These are phyloP conservation scores for Sphagnum fallax DNA, from an alignment of 228 moss, liverwort and hornwort species.

Conservation along the genomic window DNA sequence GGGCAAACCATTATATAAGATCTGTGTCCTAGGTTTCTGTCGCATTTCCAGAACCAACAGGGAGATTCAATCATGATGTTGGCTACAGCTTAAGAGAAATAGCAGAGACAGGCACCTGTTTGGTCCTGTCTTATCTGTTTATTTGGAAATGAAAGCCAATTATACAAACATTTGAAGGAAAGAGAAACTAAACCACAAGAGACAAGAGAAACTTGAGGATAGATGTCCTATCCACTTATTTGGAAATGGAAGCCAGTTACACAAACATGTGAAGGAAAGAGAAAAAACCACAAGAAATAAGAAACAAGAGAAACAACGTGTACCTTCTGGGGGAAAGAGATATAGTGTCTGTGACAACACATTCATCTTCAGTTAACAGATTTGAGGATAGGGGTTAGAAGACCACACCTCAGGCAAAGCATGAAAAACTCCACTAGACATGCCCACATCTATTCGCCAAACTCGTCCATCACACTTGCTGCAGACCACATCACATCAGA, in stretches of 20 bases:
- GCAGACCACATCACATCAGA: conserved; percentile 10
- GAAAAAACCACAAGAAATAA: not conserved
- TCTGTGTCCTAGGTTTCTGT: too few relatives aligned
- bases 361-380: not conserved
- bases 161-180: not conserved
- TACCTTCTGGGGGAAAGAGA: not conserved
- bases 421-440: conserved; percentile 90
- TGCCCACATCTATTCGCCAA: conserved; percentile 97
- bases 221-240: not conserved
- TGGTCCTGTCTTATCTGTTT: not conserved
- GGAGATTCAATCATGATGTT: too few relatives aligned
- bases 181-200: not conserved
- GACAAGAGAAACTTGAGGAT: not conserved
- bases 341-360: too few relatives aligned
- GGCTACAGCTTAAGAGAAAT: too few relatives aligned
- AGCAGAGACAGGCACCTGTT: too few relatives aligned
- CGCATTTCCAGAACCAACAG: too few relatives aligned
- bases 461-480: conserved; percentile 85
- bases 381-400: not conserved
- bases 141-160: not conserved
- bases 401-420: conserved; percentile 70
- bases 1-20: too few relatives aligned
- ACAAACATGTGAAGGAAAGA: not conserved
- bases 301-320: not conserved
- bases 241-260: not conserved